Percentiles rank a stretch among this genome's conserved stretches.
Conservation (phyloP, 2,329 filamentous ascomycete genomes). For the Colletotrichum cuscutae region DNA sequence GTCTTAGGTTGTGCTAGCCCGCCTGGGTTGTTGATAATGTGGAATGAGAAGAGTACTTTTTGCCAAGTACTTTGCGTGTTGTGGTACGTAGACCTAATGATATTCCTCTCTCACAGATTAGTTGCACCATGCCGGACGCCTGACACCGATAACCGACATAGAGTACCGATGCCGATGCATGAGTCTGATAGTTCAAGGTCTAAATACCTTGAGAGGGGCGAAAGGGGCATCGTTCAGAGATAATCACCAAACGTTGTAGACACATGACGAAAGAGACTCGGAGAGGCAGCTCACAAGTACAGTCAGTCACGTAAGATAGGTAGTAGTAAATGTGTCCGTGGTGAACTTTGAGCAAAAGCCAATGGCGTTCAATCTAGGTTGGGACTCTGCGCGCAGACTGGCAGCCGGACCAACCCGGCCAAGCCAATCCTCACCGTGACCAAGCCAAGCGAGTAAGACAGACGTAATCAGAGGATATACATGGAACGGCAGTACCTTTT, state of each 20-base stretch:
- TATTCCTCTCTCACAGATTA: background rate
- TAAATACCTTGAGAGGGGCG: background rate
- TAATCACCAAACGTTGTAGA: background rate
- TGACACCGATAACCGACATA: background rate
- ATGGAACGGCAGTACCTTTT: background rate
- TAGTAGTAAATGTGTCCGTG: too few species aligned
- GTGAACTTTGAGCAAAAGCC: background rate
- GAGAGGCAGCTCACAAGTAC: background rate
- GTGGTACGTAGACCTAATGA: background rate
- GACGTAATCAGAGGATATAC: conserved; percentile 18
- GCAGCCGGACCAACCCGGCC: conserved; percentile 8
- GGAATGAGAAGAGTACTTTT: background rate
- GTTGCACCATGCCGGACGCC: background rate
- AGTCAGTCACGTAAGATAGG: background rate
- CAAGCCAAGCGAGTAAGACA: background rate
- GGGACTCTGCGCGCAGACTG: conserved; percentile 8
- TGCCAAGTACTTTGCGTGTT: background rate
- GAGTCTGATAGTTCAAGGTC: background rate
- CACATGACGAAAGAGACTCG: background rate
- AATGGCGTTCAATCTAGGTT: conserved; percentile 14
- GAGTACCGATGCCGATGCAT: background rate
- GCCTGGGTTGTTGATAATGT: background rate
- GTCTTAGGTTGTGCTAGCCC: conserved; percentile 29
- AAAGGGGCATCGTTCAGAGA: background rate
- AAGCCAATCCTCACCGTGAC: conserved; percentile 1